Base-by-base conservation (phyloP, 2,329 filamentous ascomycete species). In the Neophaeococcomyces aloes region DNA sequence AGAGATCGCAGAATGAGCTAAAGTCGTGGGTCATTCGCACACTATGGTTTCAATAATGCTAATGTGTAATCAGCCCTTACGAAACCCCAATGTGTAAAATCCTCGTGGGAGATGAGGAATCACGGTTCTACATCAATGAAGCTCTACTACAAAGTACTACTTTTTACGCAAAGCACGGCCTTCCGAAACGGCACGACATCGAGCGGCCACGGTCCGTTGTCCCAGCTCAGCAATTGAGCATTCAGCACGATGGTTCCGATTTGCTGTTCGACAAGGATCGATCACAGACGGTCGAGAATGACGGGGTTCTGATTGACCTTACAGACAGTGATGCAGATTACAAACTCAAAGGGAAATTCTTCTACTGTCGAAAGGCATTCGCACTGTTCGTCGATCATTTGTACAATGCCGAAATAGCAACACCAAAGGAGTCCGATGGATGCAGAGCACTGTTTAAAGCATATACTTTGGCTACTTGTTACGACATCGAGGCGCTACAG, bases 111-210 rank as follows among this genome's bases (percentile, higher is more conserved):
- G 33, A 23, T 1, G 17, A 35, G 11, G 35, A 44, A 38, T 36
- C 34, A 7, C 14, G 38, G 2, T 54, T 56, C 38, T 39, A 49
- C 18, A 44, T 56, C 15, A 49, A 56, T 38, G 31, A 30, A 7
- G 36, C 34, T 1, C 27, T 33, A 11, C 45, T 56, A 3, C 15
- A 46, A 11, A 30, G 29, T 17, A 56, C 52, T 2, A 35, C 40
- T 2, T 56, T 56, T 32, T 56, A 54, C 37, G 38, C 44, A 3
- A 29, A 45, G n/a, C 48, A 53, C 29, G 49, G 50, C 6, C 19
- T n/a, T 11, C 44, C 44, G 18, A 27, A 8, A 29, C 27, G 14
- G 3, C 38, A 18, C 13, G 14, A n/a, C 11, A 4, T 18, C 13
- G 27, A 11, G 13, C 29, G 30, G 13, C 10, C 39, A 29, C 30